Percentiles rank a stretch among this genome's conserved stretches.
Conservation (phyloP, 116 monocot genomes). For the Dioscorea cayenensis region DNA sequence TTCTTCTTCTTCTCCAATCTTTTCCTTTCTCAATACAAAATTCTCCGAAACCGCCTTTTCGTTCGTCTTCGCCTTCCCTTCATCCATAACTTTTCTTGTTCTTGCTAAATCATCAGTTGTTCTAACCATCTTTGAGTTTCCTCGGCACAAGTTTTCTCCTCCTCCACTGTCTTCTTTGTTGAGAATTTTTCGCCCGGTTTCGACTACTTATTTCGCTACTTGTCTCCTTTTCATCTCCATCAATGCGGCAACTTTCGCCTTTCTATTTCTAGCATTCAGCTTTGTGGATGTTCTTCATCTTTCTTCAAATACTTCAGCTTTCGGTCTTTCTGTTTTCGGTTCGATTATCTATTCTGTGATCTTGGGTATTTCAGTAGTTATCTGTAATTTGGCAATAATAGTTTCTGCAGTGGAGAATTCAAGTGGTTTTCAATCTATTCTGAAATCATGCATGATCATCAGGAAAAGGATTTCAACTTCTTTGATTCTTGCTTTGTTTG, state of each 20-base stretch:
- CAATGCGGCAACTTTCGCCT: slow-evolving; percentile 32
- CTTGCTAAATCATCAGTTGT: slow-evolving; percentile 36
- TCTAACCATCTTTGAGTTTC: neutral
- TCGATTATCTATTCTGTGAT: slow-evolving; percentile 34
- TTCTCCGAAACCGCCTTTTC: slow-evolving; percentile 35
- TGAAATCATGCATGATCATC: slow-evolving; percentile 51
- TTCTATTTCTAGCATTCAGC: slow-evolving; percentile 32
- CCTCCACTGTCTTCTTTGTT: slow-evolving; percentile 12
- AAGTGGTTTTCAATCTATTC: slow-evolving; percentile 28
- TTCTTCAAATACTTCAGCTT: slow-evolving; percentile 1
- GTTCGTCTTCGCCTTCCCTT: slow-evolving; percentile 32
- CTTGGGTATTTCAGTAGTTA: slow-evolving; percentile 19
- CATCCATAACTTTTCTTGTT: slow-evolving; percentile 41
- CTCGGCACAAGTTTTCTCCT: neutral
- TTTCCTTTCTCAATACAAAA: slow-evolving; percentile 27
- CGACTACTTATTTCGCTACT: slow-evolving; percentile 20
- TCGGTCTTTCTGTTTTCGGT: slow-evolving; percentile 18
- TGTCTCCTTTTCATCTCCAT: slow-evolving; percentile 21
- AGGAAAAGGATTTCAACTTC: slow-evolving; percentile 38
- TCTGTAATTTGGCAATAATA: slow-evolving; percentile 57
- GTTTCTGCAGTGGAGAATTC: slow-evolving; percentile 54
- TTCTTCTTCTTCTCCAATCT: slow-evolving; percentile 7
- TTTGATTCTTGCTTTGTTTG: slow-evolving; percentile 42
- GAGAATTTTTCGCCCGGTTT: slow-evolving; percentile 22
- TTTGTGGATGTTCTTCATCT: slow-evolving; percentile 11